Conservation (phyloP, 2,329 filamentous ascomycete species). For the Thermothelomyces thermophilus region DNA sequence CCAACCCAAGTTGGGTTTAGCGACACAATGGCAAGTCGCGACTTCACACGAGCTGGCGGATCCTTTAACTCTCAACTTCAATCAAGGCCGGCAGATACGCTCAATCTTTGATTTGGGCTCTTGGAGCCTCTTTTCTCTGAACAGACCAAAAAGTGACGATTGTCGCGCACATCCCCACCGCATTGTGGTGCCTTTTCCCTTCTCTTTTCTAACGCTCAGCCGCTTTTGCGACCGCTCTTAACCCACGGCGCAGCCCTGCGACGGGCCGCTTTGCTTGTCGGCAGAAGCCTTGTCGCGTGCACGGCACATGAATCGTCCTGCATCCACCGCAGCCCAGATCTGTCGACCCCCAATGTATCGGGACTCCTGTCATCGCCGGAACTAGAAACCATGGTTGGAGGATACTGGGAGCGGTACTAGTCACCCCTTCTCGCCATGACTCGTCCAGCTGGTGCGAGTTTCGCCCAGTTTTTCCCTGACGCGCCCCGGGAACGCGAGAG, state of each 20-base stretch:
- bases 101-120: conserved; percentile 5
- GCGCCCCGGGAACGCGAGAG: conserved; percentile 64
- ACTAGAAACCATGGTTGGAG: conserved; percentile 52
- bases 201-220: conserved; percentile 1
- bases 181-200: neutral
- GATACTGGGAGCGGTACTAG: conserved; percentile 47
- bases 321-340: conserved; percentile 16
- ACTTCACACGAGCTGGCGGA: conserved; percentile 20
- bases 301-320: conserved; percentile 26
- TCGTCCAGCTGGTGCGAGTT: conserved; percentile 69
- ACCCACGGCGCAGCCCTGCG: conserved; percentile 15
- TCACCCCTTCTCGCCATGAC: conserved; percentile 59
- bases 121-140: conserved; percentile 5
- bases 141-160: conserved; percentile 1
- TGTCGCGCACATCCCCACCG: neutral
- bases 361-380: conserved; percentile 29
- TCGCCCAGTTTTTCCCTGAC: conserved; percentile 80
- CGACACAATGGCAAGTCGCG: conserved; percentile 19
- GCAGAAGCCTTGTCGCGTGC: conserved; percentile 36
- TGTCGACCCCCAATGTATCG: conserved; percentile 32
- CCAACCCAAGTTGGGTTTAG: conserved; percentile 21
- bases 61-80: conserved; percentile 24
- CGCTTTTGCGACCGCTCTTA: neutral
- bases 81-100: conserved; percentile 6
- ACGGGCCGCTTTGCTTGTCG: conserved; percentile 11